Evolutionary conservation across 306 rosid species (phyloP), one percentile per base, ranked within the genome.

Genomic region (Purshia tridentata): DNA sequence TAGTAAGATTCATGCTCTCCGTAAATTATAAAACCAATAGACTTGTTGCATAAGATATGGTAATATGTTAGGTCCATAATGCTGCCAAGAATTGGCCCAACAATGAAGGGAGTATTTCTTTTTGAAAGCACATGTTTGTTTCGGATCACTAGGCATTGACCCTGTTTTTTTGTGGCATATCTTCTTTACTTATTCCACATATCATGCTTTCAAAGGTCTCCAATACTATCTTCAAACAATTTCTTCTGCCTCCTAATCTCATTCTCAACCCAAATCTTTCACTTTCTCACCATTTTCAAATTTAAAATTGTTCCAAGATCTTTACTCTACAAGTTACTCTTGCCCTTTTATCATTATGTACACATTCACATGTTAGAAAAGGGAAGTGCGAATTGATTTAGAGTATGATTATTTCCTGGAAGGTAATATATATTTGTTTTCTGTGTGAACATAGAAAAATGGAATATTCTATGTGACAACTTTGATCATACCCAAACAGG

Each of bases 401-500:
- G 68, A 23, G 42, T 41, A 4, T 35, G 70, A 23, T 64, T 72
- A 1, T 16, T 67, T 62, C 53, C 48, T 70, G 73, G 67, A 72
- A 70, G 75, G 54, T 82, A 66, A 70, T 62, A 56, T 76, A 15
- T 72, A 52, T 29, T 40, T 47, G 61, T 84, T 73, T 63, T 75
- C 23, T 79, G 52, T 59, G 59, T 78, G 56, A 79, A 51, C 81
- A 79, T 81, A 92, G 96, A 88, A 82, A 65, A 82, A 77, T 58
- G 91, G 75, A 75, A 88, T 79, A 76, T 87, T 92, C 72, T 88
- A 86, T 20, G 88, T 82, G 79, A 92, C 94, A 71, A 92, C 98
- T 14, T 79, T 92, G 64, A 86, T 92, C 76, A 74, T 92, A 84
- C 98, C 98, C 11, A 92, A 92, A 86, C 98, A 92, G 85, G 96